Evolutionary conservation across 257 asterid genomes (phyloP).

Genomic region (Salvia splendens): DNA sequence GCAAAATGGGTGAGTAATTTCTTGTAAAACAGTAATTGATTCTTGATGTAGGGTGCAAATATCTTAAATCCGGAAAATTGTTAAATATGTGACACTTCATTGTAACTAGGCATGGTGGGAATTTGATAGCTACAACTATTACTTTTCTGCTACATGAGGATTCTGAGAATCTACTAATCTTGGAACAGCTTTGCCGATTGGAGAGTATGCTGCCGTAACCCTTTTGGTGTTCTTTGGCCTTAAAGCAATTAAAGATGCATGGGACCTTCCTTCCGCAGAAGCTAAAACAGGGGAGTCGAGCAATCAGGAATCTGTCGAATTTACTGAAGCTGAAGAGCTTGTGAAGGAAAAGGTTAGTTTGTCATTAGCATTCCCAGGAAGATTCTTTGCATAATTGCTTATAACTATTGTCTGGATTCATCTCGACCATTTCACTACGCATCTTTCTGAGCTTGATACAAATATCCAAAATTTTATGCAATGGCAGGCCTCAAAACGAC

Average conservation of each 20-base stretch:
- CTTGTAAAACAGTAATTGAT: background rate
- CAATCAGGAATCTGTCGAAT: conserved; percentile 71
- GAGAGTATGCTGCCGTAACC: conserved; percentile 92
- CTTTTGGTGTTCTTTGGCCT: conserved; percentile 95
- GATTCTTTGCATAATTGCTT: background rate
- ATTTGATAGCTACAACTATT: background rate
- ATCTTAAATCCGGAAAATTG: background rate
- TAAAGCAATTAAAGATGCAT: conserved; percentile 91
- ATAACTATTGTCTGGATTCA: background rate
- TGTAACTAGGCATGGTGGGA: background rate
- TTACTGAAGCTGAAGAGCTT: conserved; percentile 94
- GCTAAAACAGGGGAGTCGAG: conserved; percentile 61
- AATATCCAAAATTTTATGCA: conserved; percentile 7
- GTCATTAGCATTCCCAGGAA: background rate
- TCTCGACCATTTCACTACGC: background rate
- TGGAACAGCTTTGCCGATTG: conserved; percentile 80
- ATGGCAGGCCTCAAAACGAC: conserved; percentile 59
- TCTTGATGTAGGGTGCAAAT: background rate
- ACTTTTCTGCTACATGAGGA: conserved; percentile 5
- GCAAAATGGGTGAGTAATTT: background rate
- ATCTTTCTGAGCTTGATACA: background rate
- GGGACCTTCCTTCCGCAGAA: conserved; percentile 73
- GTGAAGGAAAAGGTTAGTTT: conserved; percentile 74
- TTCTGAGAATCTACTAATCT: conserved; percentile 30
- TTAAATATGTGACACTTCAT: background rate